Evolutionary conservation across 2,329 filamentous ascomycete species (phyloP).

Genomic region (Cladosporium oxysporum): DNA sequence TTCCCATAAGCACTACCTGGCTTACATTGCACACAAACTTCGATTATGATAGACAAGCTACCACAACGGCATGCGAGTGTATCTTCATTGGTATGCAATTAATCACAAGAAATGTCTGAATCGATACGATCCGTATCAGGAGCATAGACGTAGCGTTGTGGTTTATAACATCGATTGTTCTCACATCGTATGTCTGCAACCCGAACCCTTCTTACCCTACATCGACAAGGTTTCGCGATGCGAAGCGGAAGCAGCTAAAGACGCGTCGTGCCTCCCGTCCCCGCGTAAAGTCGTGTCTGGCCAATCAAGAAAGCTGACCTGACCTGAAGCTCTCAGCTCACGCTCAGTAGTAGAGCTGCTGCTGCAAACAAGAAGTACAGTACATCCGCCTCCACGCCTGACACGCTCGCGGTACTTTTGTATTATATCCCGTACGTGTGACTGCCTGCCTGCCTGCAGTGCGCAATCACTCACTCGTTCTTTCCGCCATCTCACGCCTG

Average conservation of each 20-base stretch:
- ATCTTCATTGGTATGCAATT: too few relatives aligned
- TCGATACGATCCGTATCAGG: neutral
- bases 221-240: neutral
- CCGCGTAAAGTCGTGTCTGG: neutral
- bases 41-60: too few relatives aligned
- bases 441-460: conserved; percentile 9
- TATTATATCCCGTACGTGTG: neutral
- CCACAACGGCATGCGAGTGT: too few relatives aligned
- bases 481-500: neutral
- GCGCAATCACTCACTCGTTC: neutral
- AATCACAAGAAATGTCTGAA: neutral
- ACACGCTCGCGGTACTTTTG: neutral
- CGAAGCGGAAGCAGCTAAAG: neutral
- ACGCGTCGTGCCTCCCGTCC: conserved; percentile 7
- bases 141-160: neutral
- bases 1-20: too few relatives aligned
- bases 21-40: too few relatives aligned
- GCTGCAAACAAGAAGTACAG: neutral
- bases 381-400: neutral
- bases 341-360: neutral
- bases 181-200: neutral
- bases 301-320: neutral
- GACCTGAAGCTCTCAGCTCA: conserved; percentile 11
- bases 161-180: neutral
- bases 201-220: neutral